Base-by-base conservation (phyloP, 805 yeast species). In the Debaryomyces prosopidis region DNA sequence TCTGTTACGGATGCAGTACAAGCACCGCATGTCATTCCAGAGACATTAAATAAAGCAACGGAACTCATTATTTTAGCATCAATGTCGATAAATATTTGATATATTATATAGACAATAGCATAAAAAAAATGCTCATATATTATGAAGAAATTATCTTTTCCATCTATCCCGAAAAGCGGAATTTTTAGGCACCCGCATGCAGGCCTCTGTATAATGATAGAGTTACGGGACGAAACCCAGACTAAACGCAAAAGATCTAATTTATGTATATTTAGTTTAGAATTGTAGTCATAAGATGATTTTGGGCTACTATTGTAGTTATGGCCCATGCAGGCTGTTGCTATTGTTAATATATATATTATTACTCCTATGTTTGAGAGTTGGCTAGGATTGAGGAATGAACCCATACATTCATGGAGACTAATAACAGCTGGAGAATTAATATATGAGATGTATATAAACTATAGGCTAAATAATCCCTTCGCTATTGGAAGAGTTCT, bases 21-120 rank as follows among this genome's bases (percentile, higher is more conserved):
- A 3, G 76, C 66, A 15, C 72, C 74, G 50, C 76, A 71, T 5
- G 76, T 71, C 73, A 67, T 68, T 1, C 71, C 71, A 17, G 71
- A 62, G 2, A 84, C 45, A 17, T 33, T 20, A 33, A 46, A 43
- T 26, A 45, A 31, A 16, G 40, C 50, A 19, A 32, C 44, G 4
- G 47, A 23, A 27, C 38, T 43, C 49, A 51, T 49, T 20, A 26
- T 16, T 19, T 34, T 16, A 16, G 20, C 37, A 17, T 19, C 15
- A 14, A 16, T 19, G 15, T 34, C n/a, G 31, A 27, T 12, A 10
- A 34, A 11, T 14, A 11, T 34, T 34, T 16, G 18, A 16, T 10
- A 10, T 23, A 23, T 23, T 23, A 7, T 23, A 7, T 23, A 15
- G 26, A 14, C 12, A 3, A 32, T 36, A 10, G 17, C 5, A 23